Evolutionary conservation across 257 asterid species (phyloP), one percentile per base, ranked within the genome.

Genomic region (Rehmannia glutinosa): DNA sequence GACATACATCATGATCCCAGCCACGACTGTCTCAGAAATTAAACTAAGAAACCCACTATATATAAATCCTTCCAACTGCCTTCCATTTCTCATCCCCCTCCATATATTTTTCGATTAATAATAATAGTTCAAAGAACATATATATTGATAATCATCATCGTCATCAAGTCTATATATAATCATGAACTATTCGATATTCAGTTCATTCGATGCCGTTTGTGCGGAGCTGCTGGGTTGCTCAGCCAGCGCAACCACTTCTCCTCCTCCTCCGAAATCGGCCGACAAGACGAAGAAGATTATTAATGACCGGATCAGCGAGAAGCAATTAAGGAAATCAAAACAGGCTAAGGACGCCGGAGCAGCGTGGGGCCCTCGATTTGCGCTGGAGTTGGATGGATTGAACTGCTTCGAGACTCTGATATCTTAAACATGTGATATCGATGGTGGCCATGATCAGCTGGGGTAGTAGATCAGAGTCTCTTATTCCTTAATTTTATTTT

Each of bases 161-260:
- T n/a, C n/a, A n/a, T n/a, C n/a, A n/a, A n/a, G n/a, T n/a, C n/a
- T n/a, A n/a, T n/a, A n/a, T n/a, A n/a, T n/a, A n/a, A n/a, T n/a
- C n/a, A n/a, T 63, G 76, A 72, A 72, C 25, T 63, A 74, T 45
- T 75, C 83, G 1, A 59, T 72, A 20, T 74, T 81, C 77, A 81
- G 83, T 62, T 69, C 81, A 1, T 81, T 81, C 53, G 86, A 81
- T 5, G 86, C 77, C 7, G 70, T 71, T 20, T 75, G 47, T 16
- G 81, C 79, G 2, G 83, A 81, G 70, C 39, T 78, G 60, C n/a
- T 75, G 33, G 83, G 83, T 0, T 74, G 51, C 59, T 64, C 54
- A 5, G 49, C 60, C 23, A 28, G 24, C 15, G 42, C 33, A 12
- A n/a, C n/a, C n/a, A n/a, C n/a, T n/a, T n/a, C n/a, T n/a, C n/a